Conservation (phyloP, 83 land plant genomes). For the Diphasiastrum complanatum region DNA sequence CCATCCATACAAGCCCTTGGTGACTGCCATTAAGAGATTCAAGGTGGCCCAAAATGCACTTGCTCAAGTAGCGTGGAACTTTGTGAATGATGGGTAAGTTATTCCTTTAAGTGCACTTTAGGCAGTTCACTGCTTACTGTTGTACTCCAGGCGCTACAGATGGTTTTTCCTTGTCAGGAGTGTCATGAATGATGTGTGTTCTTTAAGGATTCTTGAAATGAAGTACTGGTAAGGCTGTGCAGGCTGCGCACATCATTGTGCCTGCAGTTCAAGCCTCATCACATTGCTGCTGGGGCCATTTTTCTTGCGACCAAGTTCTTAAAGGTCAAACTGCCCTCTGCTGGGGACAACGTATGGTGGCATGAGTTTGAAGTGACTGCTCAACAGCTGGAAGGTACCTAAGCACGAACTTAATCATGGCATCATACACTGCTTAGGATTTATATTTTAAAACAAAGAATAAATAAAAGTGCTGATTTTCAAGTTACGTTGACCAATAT, state of each 20-base stretch:
- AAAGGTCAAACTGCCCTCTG: conserved; percentile 37
- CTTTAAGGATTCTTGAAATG: neutral
- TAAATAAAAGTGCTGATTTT: no score
- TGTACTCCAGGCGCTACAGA: conserved; percentile 1
- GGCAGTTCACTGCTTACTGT: conserved; percentile 2
- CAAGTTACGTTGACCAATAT: no score
- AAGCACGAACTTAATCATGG: no score
- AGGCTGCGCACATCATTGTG: conserved; percentile 71
- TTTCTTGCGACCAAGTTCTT: conserved; percentile 55
- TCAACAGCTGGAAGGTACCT: no score
- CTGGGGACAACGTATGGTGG: conserved; percentile 30
- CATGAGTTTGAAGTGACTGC: no score
- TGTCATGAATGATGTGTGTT: no score
- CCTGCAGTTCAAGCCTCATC: conserved; percentile 74
- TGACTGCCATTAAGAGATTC: conserved; percentile 82
- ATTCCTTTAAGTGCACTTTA: neutral
- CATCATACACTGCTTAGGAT: no score
- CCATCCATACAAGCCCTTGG: conserved; percentile 86
- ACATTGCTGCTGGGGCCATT: conserved; percentile 77
- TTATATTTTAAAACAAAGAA: no score
- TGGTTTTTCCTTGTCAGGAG: no score
- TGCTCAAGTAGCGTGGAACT: conserved; percentile 89
- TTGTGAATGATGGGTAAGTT: conserved; percentile 83
- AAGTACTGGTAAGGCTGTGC: conserved; percentile 6
- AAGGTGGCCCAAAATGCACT: conserved; percentile 72